Base-by-base conservation (phyloP, 2,329 filamentous ascomycete genomes). In the Fusarium pininemorale region DNA sequence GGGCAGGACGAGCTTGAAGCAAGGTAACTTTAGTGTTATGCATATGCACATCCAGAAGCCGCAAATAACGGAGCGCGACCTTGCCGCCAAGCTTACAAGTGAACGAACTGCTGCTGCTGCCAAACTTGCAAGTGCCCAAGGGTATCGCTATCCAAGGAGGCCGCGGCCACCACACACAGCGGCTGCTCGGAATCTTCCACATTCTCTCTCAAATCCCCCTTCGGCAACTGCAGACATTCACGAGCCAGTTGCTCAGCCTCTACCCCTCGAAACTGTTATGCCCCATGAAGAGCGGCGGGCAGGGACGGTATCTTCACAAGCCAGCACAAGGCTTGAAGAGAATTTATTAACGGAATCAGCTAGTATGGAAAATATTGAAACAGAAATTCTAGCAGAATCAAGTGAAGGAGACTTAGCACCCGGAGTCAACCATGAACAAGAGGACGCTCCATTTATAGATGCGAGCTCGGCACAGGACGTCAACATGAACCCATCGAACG, bases 21-120 rank as follows among this genome's bases (percentile, higher is more conserved):
- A 88, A 68, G 90, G 90, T 35, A 90, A 90, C 73, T 92, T 92
- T 78, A 84, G 85, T 51, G 88, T 91, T 45, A 90, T 92, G 86
- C 88, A 90, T 64, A 90, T 92, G 83, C 85, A 87, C 39, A 82
- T 89, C 32, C 77, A 82, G 63, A 84, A 81, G 77, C 81, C 83
- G 70, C 84, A 86, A 65, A 84, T 85, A 44, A 82, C 86, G 57
- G 83, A 86, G 45, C 83, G 88, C 54, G 85, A 87, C 77, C 86
- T 86, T 58, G 86, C 88, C 51, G 89, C 89, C 11, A 90, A 90
- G 79, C 87, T 88, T 57, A 88, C 89, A 18, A 92, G 90, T 76
- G 89, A 92, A 78, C 87, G 85, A 74, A 91, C 90, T 18, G 88
- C 87, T 51, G 84, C 88, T 59, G 88, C 89, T 45, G 90, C 90